These are phyloP conservation scores for Halocafeteria seosinensis DNA, from an alignment of 108 stramenopile species.

Conservation along the genomic window DNA sequence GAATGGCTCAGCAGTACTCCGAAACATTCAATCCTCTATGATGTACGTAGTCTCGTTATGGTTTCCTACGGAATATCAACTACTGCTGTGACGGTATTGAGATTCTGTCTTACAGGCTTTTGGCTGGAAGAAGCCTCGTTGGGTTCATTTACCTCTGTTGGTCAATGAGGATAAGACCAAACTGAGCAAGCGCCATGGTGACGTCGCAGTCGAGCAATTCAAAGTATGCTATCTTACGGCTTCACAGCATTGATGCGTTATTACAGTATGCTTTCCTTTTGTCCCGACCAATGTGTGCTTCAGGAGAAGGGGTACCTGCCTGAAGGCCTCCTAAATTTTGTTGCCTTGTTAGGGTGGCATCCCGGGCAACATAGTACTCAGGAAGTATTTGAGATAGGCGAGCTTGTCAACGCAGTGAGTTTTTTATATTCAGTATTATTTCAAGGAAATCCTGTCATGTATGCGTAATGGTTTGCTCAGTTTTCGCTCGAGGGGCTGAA, in stretches of 20 bases:
- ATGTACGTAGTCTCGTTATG: too few relatives aligned
- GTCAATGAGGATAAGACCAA: constrained; percentile 2
- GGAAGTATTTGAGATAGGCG: not conserved
- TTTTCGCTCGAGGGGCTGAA: not conserved
- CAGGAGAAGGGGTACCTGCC: not conserved
- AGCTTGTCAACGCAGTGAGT: not conserved
- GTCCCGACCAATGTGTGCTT: too few relatives aligned
- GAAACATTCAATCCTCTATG: constrained; percentile 5
- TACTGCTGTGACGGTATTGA: too few relatives aligned
- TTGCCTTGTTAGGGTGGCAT: constrained; percentile 10
- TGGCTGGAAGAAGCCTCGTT: not conserved
- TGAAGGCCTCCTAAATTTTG: constrained; percentile 9
- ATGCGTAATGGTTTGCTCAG: too few relatives aligned
- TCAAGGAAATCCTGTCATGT: too few relatives aligned
- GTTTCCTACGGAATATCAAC: too few relatives aligned
- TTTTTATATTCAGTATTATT: too few relatives aligned
- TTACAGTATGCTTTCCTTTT: too few relatives aligned
- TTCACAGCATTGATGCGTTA: too few relatives aligned
- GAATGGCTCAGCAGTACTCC: constrained; percentile 12
- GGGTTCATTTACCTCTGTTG: constrained; percentile 9
- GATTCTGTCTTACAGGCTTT: too few relatives aligned
- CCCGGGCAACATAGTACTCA: not conserved
- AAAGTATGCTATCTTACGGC: too few relatives aligned
- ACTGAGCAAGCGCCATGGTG: constrained; percentile 10
- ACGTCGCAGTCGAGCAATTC: not conserved